Evolutionary conservation across 768 basidiomycete genomes (phyloP).

Genomic region (Cantharellus anzutake): DNA sequence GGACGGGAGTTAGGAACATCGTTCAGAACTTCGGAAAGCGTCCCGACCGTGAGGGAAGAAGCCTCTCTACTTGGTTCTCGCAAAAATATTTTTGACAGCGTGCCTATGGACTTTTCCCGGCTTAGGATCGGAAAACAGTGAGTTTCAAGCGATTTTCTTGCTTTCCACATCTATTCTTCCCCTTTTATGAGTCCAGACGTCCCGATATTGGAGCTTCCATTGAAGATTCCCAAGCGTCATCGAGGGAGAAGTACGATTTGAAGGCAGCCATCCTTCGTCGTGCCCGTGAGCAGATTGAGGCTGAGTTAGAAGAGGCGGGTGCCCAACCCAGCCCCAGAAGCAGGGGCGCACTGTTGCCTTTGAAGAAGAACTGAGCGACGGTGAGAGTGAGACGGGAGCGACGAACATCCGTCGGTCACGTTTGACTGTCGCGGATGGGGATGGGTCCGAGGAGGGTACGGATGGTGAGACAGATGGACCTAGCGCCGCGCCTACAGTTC

Average conservation of each 20-base stretch:
- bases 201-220: no score
- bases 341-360: constrained; percentile 20
- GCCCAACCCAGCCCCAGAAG: constrained; percentile 19
- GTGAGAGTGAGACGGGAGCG: constrained; percentile 4
- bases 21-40: constrained; percentile 10
- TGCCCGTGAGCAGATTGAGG: constrained; percentile 40
- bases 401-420: background rate
- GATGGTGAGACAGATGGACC: constrained; percentile 3
- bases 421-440: constrained; percentile 19
- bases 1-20: constrained; percentile 6
- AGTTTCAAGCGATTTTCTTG: constrained; percentile 9
- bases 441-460: constrained; percentile 13
- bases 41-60: constrained; percentile 8
- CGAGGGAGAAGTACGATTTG: constrained; percentile 25
- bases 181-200: no score
- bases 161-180: no score
- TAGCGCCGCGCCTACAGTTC: background rate
- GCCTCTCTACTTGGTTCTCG: constrained; percentile 17
- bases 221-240: no score
- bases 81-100: constrained; percentile 57
- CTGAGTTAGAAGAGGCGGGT: constrained; percentile 35
- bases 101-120: constrained; percentile 40
- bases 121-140: constrained; percentile 42
- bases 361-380: constrained; percentile 30
- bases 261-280: constrained; percentile 68